These are phyloP conservation scores for Colletotrichum sp. DNA, from an alignment of 2,329 filamentous ascomycete genomes.

Conservation along the genomic window DNA sequence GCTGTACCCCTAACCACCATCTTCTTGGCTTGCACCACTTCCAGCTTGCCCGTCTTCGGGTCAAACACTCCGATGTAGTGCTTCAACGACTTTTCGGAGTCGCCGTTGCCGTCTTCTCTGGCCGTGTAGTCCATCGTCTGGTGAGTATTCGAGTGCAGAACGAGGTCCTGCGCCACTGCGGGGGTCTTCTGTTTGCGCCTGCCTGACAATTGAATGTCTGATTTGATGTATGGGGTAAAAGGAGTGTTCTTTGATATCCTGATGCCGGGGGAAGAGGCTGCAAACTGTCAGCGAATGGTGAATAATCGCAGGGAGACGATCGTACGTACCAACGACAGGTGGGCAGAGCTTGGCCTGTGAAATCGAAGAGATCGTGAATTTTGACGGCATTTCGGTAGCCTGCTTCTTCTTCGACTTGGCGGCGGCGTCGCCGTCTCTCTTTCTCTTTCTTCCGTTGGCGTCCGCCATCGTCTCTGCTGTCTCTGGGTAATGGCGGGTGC, in stretches of 20 bases:
- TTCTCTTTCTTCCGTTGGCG: constrained; percentile 56
- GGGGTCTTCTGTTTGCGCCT: constrained; percentile 44
- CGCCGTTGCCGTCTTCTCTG: constrained; percentile 48
- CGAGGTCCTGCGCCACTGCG: constrained; percentile 48
- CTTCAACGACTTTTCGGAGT: constrained; percentile 48
- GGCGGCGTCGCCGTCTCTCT: constrained; percentile 48
- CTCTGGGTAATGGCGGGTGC: background rate
- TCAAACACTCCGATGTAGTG: constrained; percentile 72
- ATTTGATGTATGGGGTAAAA: constrained; percentile 56
- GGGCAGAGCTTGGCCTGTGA: constrained; percentile 51
- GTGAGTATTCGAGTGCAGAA: constrained; percentile 64
- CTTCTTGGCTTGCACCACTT: constrained; percentile 68
- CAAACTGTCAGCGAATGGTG: background rate
- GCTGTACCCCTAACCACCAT: constrained; percentile 65
- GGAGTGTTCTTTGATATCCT: constrained; percentile 37
- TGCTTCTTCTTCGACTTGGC: constrained; percentile 57
- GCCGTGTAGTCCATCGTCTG: constrained; percentile 65
- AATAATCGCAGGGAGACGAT: background rate
- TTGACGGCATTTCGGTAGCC: constrained; percentile 32
- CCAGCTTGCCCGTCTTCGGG: constrained; percentile 60
- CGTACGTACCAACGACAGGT: constrained; percentile 62
- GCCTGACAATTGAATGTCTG: constrained; percentile 36
- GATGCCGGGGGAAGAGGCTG: constrained; percentile 38
- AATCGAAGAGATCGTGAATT: constrained; percentile 52
- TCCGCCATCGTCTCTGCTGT: constrained; percentile 40